Conservation (phyloP, 306 rosid genomes). For the Pterocarpus macrocarpus region DNA sequence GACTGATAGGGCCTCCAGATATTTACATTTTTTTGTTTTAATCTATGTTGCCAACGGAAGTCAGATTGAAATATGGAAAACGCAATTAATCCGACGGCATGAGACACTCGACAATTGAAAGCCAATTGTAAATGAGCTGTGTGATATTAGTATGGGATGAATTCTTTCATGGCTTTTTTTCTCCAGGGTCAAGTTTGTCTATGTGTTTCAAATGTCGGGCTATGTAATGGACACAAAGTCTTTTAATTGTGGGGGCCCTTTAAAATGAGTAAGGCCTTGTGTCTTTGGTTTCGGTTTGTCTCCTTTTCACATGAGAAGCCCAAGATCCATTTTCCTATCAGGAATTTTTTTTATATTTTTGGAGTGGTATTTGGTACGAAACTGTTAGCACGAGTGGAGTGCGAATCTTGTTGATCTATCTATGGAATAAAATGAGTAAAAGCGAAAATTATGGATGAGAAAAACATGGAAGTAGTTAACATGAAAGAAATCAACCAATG, state of each 20-base stretch:
- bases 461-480: too few relatives aligned
- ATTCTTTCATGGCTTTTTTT: too few relatives aligned
- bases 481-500: too few relatives aligned
- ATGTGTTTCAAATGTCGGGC: too few relatives aligned
- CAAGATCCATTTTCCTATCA: not conserved
- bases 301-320: not conserved
- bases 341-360: too few relatives aligned
- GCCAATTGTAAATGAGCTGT: not conserved
- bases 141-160: too few relatives aligned
- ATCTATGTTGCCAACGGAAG: not conserved
- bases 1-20: constrained; percentile 10
- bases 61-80: constrained; percentile 1
- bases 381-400: too few relatives aligned
- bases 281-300: not conserved
- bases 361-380: too few relatives aligned
- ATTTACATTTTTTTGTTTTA: not conserved
- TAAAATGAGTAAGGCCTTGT: not conserved
- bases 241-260: not conserved
- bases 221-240: too few relatives aligned
- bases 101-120: constrained; percentile 16
- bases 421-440: too few relatives aligned
- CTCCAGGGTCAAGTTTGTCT: too few relatives aligned
- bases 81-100: not conserved
- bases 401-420: not conserved
- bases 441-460: too few relatives aligned